A percentile compares a stretch with the other conserved stretches of the same genome.
These are phyloP conservation scores for Erodium moschatum DNA, from an alignment of 441 rosid species.

Conservation along the genomic window DNA sequence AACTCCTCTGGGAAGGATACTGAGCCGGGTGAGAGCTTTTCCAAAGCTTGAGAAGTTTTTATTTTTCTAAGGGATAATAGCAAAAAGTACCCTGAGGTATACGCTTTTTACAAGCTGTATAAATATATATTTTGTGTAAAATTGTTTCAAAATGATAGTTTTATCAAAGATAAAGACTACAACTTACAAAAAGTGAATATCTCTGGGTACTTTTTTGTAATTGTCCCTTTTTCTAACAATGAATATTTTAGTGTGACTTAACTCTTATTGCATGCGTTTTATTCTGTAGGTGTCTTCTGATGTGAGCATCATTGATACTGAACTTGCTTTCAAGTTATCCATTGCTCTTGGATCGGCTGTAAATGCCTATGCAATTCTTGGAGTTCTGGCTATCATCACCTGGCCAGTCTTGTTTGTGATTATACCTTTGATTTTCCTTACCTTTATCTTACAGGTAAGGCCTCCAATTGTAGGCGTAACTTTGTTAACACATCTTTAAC, in stretches of 20 bases:
- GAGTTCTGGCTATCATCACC: constrained; percentile 28
- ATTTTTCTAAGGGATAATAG: too few relatives aligned
- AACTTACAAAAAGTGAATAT: too few relatives aligned
- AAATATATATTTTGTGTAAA: too few relatives aligned
- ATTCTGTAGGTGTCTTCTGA: constrained; percentile 41
- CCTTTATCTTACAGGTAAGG: constrained; percentile 31
- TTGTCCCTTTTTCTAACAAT: too few relatives aligned
- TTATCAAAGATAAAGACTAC: too few relatives aligned
- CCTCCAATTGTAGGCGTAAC: neutral
- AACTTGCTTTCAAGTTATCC: constrained; percentile 30
- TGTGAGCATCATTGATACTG: constrained; percentile 32
- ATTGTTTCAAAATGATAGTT: too few relatives aligned
- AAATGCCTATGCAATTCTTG: constrained; percentile 28
- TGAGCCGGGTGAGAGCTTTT: constrained; percentile 37
- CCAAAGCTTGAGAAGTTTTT: neutral
- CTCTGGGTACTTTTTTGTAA: too few relatives aligned
- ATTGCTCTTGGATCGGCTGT: constrained; percentile 24
- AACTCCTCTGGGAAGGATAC: constrained; percentile 55
- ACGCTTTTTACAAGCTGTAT: too few relatives aligned
- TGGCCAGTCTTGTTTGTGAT: constrained; percentile 42
- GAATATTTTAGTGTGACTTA: neutral
- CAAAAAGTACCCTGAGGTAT: too few relatives aligned
- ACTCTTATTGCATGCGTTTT: neutral
- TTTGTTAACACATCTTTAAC: too few relatives aligned
- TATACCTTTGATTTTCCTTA: constrained; percentile 34